Percentiles rank a stretch among this genome's conserved stretches.
phyloP scores from a whole-genome alignment of 495 filamentous ascomycete species.

The Xylaria cubensis region DNA sequence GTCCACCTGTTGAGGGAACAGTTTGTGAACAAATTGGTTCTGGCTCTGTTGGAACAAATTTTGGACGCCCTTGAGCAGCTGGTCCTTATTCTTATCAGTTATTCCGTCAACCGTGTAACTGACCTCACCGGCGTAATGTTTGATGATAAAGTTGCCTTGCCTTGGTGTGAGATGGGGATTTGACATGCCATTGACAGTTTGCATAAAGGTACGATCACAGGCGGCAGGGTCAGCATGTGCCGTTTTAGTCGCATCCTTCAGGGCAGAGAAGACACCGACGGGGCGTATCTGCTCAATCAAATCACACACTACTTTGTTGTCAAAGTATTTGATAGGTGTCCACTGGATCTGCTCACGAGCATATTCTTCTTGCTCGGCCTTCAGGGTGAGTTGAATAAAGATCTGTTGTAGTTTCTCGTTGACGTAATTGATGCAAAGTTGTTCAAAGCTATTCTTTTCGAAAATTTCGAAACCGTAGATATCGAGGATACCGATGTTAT shows the following conservation, averaged over 20 bases:
- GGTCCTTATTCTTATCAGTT: constrained; percentile 99
- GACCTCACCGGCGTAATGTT: constrained; percentile 99
- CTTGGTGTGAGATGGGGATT: constrained; percentile 92
- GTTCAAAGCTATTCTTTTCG: constrained; percentile 98
- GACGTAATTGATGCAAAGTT: constrained; percentile 99
- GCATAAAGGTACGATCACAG: constrained; percentile 94
- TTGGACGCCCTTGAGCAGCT: constrained; percentile 90
- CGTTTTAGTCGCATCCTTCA: constrained; percentile 98
- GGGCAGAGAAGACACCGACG: constrained; percentile 90
- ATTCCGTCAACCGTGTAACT: constrained; percentile 95
- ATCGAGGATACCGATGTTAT: constrained; percentile 96
- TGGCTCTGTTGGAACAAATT: constrained; percentile 83
- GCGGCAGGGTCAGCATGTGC: constrained; percentile 94
- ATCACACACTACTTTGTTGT: constrained; percentile 99
- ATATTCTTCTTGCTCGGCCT: constrained; percentile 98
- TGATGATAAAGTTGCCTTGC: constrained; percentile 96
- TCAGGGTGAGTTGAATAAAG: constrained; percentile 97
- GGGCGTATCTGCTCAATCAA: constrained; percentile 93
- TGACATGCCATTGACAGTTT: constrained; percentile 84
- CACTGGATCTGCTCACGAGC: constrained; percentile 95
- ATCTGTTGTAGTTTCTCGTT: constrained; percentile 99
- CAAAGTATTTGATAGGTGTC: constrained; percentile 99
- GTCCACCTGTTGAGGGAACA: constrained; percentile 95
- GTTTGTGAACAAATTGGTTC: constrained; percentile 81
- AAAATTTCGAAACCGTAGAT: constrained; percentile 99